Evolutionary conservation across 371 early-diverging fungal genomes (phyloP).

Genomic region (Conidiobolus incongruus): DNA sequence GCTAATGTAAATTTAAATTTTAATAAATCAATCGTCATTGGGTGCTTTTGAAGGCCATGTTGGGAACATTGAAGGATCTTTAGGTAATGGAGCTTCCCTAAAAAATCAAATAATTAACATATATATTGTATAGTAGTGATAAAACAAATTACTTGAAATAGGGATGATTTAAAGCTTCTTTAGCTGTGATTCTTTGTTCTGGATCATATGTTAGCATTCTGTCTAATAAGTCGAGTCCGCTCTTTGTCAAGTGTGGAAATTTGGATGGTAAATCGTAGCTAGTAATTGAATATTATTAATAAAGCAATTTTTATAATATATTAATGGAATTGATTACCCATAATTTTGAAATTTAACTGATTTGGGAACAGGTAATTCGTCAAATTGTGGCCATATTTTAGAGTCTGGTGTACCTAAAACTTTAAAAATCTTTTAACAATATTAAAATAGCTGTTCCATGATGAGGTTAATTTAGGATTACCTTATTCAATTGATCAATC

Average conservation of each 20-base stretch:
- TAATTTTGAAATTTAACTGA: conserved; percentile 38
- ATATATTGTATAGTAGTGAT: not conserved
- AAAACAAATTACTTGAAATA: conserved; percentile 41
- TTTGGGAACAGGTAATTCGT: conserved; percentile 35
- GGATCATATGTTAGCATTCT: conserved; percentile 80
- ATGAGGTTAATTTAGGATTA: conserved; percentile 4
- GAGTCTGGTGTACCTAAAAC: conserved; percentile 44
- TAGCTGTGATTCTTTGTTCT: conserved; percentile 57
- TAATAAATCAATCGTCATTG: conserved; percentile 29
- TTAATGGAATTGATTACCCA: too few relatives aligned
- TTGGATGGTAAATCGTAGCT: conserved; percentile 18
- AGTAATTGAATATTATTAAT: too few relatives aligned
- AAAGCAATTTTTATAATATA: too few relatives aligned
- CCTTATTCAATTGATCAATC: conserved; percentile 55
- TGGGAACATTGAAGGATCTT: conserved; percentile 83
- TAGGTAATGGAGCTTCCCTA: conserved; percentile 68
- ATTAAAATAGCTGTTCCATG: not conserved
- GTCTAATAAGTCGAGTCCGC: conserved; percentile 56
- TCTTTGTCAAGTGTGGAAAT: conserved; percentile 47
- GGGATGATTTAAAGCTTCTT: conserved; percentile 57
- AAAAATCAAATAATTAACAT: not conserved
- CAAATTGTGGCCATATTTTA: conserved; percentile 50
- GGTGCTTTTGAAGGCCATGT: conserved; percentile 81
- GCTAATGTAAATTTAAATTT: too few relatives aligned
- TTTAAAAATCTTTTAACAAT: conserved; percentile 29